Evolutionary conservation across 164 flowering plant genomes (phyloP).

Genomic region (Magnolia sinica): DNA sequence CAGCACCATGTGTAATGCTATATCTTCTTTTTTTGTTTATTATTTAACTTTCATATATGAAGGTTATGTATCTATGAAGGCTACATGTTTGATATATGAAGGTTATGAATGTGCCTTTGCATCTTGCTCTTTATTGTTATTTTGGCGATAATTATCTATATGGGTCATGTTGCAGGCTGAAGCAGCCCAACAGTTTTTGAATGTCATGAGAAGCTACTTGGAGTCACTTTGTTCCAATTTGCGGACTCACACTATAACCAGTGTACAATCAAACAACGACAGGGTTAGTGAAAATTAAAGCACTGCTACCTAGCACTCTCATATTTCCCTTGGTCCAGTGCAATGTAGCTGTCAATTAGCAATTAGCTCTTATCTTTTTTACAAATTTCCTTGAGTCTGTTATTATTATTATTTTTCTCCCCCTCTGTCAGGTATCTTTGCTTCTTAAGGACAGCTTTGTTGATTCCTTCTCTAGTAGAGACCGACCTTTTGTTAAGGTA

Average conservation of each 20-base stretch:
- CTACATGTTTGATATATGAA: too few relatives aligned
- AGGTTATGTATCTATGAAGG: too few relatives aligned
- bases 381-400: neutral
- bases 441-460: conserved; percentile 92
- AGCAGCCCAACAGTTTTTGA: conserved; percentile 69
- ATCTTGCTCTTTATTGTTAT: neutral
- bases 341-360: neutral
- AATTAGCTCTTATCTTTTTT: neutral
- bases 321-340: neutral
- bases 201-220: conserved; percentile 59
- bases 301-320: neutral
- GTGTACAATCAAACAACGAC: conserved; percentile 82
- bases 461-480: conserved; percentile 73
- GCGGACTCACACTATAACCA: conserved; percentile 76
- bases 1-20: too few relatives aligned
- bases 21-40: too few relatives aligned
- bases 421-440: conserved; percentile 64
- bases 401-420: neutral
- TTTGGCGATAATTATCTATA: neutral
- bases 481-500: conserved; percentile 83
- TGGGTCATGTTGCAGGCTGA: conserved; percentile 48
- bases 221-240: conserved; percentile 84
- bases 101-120: neutral
- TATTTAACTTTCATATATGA: too few relatives aligned
- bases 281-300: conserved; percentile 47